Base-by-base conservation (phyloP, 1,284 basidiomycete species). In the Stygiomarasmius scandens region DNA sequence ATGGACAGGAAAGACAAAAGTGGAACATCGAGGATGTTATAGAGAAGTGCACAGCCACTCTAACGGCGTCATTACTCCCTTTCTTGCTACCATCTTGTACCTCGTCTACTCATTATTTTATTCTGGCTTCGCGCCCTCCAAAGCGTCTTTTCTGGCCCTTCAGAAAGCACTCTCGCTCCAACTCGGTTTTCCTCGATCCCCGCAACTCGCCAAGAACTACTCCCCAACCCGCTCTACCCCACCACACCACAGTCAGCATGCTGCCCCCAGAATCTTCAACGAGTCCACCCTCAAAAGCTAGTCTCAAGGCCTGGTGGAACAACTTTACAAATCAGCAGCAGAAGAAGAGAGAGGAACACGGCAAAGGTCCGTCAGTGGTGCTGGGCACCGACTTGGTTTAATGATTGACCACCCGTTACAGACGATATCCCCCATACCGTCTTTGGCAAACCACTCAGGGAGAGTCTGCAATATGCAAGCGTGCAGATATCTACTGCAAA, bases 401-500 rank as follows among this genome's bases (percentile, higher is more conserved):
- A 8, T 24, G 22, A 47, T 54, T 27, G 32, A 23, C 47, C 19
- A 38, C 48, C 38, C 49, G 24, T 43, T 52, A 54, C 56, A 69
- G 74, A 71, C 63, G 72, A 74, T 19, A 71, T 72, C 38, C 72
- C 73, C 54, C 79, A 82, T 64, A 74, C 80, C 8, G 93, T 98
- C 38, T 98, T 99, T 71, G 93, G 92, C 12, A 90, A 86, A 57
- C 88, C 93, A 4, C 83, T 98, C 62, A 83, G 84, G 61, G 90
- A 95, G 67, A 92, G 90, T 56, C 79, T 98, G 65, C 83, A 85
- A 66, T 91, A 91, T 71, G 96, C 96, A 20, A 91, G 86, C 66
- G 95, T 97, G 1, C 94, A 96, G 68, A 98, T 99, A 71, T 94
- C 92, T 19, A 96, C 96, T n/a, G 89, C 92, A 12, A 91, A 90